Evolutionary conservation across 306 rosid genomes (phyloP).

Genomic region (Begonia loranthoides): DNA sequence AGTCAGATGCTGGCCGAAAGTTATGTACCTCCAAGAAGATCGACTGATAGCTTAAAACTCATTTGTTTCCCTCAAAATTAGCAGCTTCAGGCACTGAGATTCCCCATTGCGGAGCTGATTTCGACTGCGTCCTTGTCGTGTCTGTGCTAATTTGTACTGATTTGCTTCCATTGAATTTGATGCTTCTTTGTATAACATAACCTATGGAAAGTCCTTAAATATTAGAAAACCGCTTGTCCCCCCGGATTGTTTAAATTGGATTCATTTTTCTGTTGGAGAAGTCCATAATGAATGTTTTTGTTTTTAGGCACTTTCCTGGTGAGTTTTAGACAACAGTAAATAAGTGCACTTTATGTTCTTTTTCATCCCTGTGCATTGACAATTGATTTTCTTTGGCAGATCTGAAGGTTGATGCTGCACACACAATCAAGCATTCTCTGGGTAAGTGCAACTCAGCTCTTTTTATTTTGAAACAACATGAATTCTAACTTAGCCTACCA

Average conservation of each 20-base stretch:
- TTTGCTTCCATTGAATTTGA: neutral
- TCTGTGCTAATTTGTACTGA: neutral
- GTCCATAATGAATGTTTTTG: too few species aligned
- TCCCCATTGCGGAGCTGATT: neutral
- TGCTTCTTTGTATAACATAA: neutral
- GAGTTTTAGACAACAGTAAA: too few species aligned
- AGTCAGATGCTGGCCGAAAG: constrained; percentile 34
- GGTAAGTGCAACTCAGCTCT: too few species aligned
- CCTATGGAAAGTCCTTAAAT: neutral
- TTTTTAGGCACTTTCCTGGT: too few species aligned
- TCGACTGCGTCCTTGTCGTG: neutral
- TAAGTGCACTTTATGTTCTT: too few species aligned
- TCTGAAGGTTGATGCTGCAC: neutral
- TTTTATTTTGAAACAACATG: neutral
- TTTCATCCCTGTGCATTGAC: neutral
- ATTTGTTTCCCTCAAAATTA: constrained; percentile 2
- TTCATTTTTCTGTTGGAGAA: neutral
- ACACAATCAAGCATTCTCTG: neutral
- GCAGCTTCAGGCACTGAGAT: neutral
- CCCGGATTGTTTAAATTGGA: neutral
- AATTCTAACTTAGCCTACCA: neutral
- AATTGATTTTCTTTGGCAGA: neutral
- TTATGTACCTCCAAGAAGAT: constrained; percentile 36
- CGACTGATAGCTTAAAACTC: constrained; percentile 22
- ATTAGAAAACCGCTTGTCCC: neutral